Percentiles rank a stretch among this genome's conserved stretches.
These are phyloP conservation scores for Penicillium bialowiezense DNA, from an alignment of 495 filamentous ascomycete species.

Conservation along the genomic window DNA sequence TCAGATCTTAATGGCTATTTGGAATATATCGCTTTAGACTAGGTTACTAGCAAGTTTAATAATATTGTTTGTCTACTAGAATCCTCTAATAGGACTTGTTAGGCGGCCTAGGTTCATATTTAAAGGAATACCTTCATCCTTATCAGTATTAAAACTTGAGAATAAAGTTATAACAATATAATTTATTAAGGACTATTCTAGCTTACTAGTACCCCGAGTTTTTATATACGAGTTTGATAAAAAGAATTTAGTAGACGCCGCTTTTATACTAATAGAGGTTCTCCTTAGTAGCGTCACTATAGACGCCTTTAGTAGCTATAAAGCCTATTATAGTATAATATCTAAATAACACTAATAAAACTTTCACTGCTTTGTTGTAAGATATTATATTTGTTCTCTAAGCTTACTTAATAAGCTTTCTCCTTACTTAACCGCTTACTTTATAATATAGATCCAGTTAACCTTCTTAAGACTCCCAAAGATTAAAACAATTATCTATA, in stretches of 20 bases:
- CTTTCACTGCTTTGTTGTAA: conserved; percentile 5
- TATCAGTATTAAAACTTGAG: not conserved
- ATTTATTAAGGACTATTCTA: conserved; percentile 3
- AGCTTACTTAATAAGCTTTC: not conserved
- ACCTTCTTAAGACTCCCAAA: conserved; percentile 7
- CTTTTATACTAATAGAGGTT: conserved; percentile 11
- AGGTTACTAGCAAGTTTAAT: not conserved
- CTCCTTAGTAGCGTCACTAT: conserved; percentile 9
- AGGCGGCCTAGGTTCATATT: conserved; percentile 3
- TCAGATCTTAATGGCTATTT: not conserved
- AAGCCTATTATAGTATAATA: conserved; percentile 6
- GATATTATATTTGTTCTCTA: conserved; percentile 1
- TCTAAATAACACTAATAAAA: not conserved
- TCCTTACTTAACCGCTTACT: not conserved
- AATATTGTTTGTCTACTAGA: conserved; percentile 3
- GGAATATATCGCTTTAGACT: not conserved
- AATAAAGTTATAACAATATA: conserved; percentile 9
- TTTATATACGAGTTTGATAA: conserved; percentile 8
- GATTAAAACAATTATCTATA: conserved; percentile 6
- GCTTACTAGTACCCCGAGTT: conserved; percentile 3
- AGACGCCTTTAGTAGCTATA: conserved; percentile 8
- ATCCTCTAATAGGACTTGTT: not conserved
- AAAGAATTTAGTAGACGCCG: not conserved
- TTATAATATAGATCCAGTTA: conserved; percentile 5
- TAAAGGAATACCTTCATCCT: not conserved